Evolutionary conservation across 257 asterid species (phyloP).

Genomic region (Ballota nigra): DNA sequence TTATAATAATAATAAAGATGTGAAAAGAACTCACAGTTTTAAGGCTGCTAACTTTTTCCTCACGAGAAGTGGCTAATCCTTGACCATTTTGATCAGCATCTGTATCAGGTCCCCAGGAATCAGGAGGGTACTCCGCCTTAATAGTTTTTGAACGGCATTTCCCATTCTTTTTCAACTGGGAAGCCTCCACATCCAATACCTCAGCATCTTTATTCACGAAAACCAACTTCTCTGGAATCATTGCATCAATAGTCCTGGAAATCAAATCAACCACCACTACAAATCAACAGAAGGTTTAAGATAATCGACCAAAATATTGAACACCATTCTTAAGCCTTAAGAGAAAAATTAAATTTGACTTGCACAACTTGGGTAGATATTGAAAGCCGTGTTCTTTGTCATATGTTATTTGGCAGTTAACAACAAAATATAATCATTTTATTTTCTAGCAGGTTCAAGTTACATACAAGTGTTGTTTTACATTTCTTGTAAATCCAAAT

Average conservation of each 20-base stretch:
- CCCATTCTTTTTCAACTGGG: constrained; percentile 59
- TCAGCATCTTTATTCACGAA: constrained; percentile 60
- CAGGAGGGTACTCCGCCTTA: constrained; percentile 70
- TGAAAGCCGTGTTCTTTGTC: too few species aligned
- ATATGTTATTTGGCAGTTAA: not conserved
- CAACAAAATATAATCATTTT: not conserved
- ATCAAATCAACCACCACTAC: constrained; percentile 16
- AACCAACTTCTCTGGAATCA: constrained; percentile 30
- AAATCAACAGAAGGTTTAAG: constrained; percentile 7
- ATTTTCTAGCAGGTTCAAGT: not conserved
- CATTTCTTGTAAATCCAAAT: not conserved
- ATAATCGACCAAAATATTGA: not conserved
- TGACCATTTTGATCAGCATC: constrained; percentile 84
- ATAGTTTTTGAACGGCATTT: constrained; percentile 58
- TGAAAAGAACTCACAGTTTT: constrained; percentile 67
- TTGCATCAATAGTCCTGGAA: constrained; percentile 42
- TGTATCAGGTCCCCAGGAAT: constrained; percentile 64
- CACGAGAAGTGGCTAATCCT: constrained; percentile 72
- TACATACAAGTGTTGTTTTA: not conserved
- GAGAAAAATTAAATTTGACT: not conserved
- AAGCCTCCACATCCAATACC: constrained; percentile 55
- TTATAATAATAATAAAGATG: constrained; percentile 2
- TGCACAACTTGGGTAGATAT: not conserved
- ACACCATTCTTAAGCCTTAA: not conserved
- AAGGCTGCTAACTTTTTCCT: constrained; percentile 98